Conservation (phyloP, 2,329 filamentous ascomycete species). For the Seiridium unicorne region DNA sequence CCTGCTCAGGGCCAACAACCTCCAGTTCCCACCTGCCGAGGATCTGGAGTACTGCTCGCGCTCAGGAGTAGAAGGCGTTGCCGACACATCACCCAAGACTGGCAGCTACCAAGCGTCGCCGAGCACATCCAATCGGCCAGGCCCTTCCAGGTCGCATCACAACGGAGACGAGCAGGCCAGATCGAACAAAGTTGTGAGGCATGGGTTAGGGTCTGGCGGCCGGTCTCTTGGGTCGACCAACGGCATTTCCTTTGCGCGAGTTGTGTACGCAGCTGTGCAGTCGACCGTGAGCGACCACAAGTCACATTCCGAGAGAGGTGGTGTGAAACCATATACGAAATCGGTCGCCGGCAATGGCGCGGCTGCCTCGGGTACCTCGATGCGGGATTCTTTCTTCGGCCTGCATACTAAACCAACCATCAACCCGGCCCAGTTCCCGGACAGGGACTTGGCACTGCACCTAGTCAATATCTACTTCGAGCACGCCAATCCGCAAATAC, state of each 20-base stretch:
- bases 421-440: constrained; percentile 80
- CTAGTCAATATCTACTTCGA: constrained; percentile 89
- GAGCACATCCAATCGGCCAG: constrained; percentile 28
- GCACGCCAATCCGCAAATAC: constrained; percentile 94
- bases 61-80: constrained; percentile 35
- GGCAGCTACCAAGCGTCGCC: constrained; percentile 28
- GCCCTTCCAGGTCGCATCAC: constrained; percentile 30
- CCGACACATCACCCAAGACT: constrained; percentile 32
- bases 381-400: constrained; percentile 97
- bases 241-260: constrained; percentile 89
- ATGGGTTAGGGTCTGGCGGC: constrained; percentile 64
- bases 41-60: constrained; percentile 65
- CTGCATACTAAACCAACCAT: constrained; percentile 88
- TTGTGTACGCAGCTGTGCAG: constrained; percentile 92
- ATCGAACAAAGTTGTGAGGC: constrained; percentile 26
- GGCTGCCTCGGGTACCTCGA: constrained; percentile 67
- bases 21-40: constrained; percentile 70
- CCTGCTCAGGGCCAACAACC: constrained; percentile 65
- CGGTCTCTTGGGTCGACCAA: constrained; percentile 82
- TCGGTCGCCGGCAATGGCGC: constrained; percentile 41
- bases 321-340: constrained; percentile 55
- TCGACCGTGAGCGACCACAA: constrained; percentile 62
- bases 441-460: constrained; percentile 68
- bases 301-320: constrained; percentile 65
- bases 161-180: constrained; percentile 53